Evolutionary conservation across 345 rosid species (phyloP), one percentile per base, ranked within the genome.

Genomic region (Rubroshorea leprosula): DNA sequence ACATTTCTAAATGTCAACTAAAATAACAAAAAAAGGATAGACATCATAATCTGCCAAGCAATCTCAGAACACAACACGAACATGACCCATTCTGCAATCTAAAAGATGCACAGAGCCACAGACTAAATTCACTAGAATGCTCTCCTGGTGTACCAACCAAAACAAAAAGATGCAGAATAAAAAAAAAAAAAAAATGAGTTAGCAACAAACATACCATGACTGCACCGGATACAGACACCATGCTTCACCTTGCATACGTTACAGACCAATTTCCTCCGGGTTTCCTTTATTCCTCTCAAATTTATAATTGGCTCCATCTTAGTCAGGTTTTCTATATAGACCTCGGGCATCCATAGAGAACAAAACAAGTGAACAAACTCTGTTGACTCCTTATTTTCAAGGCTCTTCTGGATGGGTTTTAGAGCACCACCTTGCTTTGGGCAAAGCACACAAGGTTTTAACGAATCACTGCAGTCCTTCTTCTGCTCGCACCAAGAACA

Each of bases 321-420:
- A 41, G 54, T 39, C 54, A 77, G 64, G 75, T 87, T 88, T 70
- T 83, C 82, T 51, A 93, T 46, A 62, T 73, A 79, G 18, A 79
- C 76, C 84, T 89, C 99, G 68, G 97, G 90, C 86, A 81, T 85
- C 92, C 96, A 85, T 55, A 66, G 67, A 58, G 92, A 76, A 68
- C 99, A 93, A 78, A 93, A 89, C 65, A 93, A 79, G 67, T 93
- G 99, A 29, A 80, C 96, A 76, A 85, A 89, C 72, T 78, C 83
- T 4, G 38, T 18, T 25, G 65, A 56, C 58, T 57, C 76, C 51
- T 59, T 62, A 56, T 61, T 74, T 65, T 57, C 79, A 24, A 35
- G 54, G 57, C 56, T 56, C 39, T 61, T 67, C 39, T 64, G 62
- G 55, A 80, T 71, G 55, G 92, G 95, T 72, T 93, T 93, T 66